Evolutionary conservation across 225 moss, liverwort and hornwort species (phyloP).

Genomic region (Polytrichum formosum): DNA sequence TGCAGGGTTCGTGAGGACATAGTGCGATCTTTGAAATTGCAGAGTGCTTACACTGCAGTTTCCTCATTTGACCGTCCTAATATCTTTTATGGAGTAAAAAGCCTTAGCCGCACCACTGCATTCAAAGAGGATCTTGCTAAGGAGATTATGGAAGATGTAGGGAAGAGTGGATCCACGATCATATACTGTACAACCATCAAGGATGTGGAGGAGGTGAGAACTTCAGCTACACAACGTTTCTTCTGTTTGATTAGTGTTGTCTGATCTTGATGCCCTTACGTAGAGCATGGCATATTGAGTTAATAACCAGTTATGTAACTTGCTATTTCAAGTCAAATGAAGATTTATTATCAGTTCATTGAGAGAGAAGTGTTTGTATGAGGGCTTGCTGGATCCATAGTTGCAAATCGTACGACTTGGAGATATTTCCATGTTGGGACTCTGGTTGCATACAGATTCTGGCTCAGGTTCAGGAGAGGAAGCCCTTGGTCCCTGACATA

Average conservation of each 20-base stretch:
- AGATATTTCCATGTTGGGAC: no score
- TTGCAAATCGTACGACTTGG: no score
- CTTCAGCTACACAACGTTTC: neutral
- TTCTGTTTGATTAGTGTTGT: neutral
- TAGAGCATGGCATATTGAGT: neutral
- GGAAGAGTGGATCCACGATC: slow-evolving; percentile 79
- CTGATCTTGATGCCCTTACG: neutral
- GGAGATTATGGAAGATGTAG: slow-evolving; percentile 68
- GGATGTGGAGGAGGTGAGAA: slow-evolving; percentile 78
- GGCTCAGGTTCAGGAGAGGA: no score
- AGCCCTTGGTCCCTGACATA: no score
- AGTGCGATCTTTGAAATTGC: slow-evolving; percentile 51
- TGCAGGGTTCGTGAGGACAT: slow-evolving; percentile 85
- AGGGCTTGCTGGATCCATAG: no score
- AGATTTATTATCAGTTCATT: neutral
- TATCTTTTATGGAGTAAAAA: slow-evolving; percentile 80
- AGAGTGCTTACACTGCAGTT: slow-evolving; percentile 57
- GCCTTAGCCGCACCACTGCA: slow-evolving; percentile 61
- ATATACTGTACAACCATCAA: slow-evolving; percentile 93
- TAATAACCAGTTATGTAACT: neutral
- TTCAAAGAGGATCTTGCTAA: slow-evolving; percentile 79
- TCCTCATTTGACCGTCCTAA: slow-evolving; percentile 85
- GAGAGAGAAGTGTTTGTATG: no score
- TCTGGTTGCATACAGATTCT: no score
- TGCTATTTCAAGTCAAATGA: neutral